A percentile compares a stretch with the other conserved stretches of the same genome.
Conservation (phyloP, 352 stramenopile species). For the Phytophthora fragariae region DNA sequence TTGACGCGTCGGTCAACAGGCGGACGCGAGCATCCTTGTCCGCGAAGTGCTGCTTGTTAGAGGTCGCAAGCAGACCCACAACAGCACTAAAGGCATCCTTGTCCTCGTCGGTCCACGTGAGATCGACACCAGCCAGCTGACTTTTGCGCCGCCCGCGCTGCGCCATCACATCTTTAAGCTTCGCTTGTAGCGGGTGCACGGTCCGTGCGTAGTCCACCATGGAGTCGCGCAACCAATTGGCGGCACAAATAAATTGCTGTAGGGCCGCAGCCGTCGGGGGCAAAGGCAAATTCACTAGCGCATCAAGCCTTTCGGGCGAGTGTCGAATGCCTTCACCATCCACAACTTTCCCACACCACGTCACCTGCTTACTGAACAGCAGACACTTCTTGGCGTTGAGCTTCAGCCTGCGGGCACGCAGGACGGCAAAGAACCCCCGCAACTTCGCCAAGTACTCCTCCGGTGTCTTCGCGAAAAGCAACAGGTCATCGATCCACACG, state of each 20-base stretch:
- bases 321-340: slow-evolving; percentile 6
- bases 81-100: not conserved
- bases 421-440: not conserved
- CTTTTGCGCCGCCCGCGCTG: not conserved
- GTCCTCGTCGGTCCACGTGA: not conserved
- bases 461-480: not conserved
- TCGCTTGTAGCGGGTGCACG: not conserved
- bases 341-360: slow-evolving; percentile 6
- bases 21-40: not conserved
- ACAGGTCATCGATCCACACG: slow-evolving; percentile 1
- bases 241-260: slow-evolving; percentile 11
- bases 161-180: slow-evolving; percentile 6
- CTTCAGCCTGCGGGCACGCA: not conserved
- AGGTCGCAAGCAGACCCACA: not conserved
- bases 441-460: not conserved
- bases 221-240: slow-evolving; percentile 11
- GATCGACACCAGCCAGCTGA: slow-evolving; percentile 5
- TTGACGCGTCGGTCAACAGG: slow-evolving; percentile 1
- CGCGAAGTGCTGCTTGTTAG: slow-evolving; percentile 1
- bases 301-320: not conserved
- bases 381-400: too few relatives aligned
- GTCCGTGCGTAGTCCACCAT: slow-evolving; percentile 10
- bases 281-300: slow-evolving; percentile 7
- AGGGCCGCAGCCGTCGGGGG: slow-evolving; percentile 11
- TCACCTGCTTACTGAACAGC: too few relatives aligned